These are phyloP conservation scores for maize (Zea mays) DNA, from an alignment of 176 grass and related monocot genomes.

Conservation along the genomic window Zm-B73-REFERENCE-NAM-5.0 NC_050099.1:211468501-211469000, in stretches of 20 bases:
- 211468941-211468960: neutral
- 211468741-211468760: neutral
- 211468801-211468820: neutral
- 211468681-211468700: neutral
- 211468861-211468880: neutral
- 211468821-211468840: neutral
- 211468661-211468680: neutral
- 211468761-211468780: neutral
- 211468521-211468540: constrained; percentile 82
- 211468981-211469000: neutral
- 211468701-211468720: neutral
- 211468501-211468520: constrained; percentile 68
- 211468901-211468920: neutral
- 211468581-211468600: neutral
- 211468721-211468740: neutral
- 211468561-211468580: neutral
- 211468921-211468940: neutral
- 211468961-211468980: neutral
- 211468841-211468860: neutral
- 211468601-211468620: neutral
- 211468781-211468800: neutral
- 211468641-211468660: neutral
- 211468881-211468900: neutral
- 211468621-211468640: neutral
- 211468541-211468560: constrained; percentile 64